Base-by-base conservation (phyloP, 2,329 filamentous ascomycete species). In the Acrocalymma vagum region DNA sequence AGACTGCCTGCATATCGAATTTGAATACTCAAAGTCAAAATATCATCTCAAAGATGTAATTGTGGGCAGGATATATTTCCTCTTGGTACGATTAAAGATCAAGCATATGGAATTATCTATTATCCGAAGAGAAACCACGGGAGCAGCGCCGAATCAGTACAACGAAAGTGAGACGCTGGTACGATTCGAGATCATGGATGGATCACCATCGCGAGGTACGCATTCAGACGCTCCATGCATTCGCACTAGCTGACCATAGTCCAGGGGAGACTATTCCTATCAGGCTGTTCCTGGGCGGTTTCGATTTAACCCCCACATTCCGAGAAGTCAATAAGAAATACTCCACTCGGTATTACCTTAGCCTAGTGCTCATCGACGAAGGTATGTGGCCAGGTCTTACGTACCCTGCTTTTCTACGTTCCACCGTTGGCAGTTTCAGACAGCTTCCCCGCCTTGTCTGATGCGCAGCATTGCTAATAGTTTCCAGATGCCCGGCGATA, bases 241-340 rank as follows among this genome's bases (percentile, higher is more conserved):
- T 5, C 15, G 14, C 9, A 14, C 14, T 11, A 20, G 27, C 63
- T 71, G 28, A 70, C 53, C 25, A 10, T 6, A 6, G 31, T 30
- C 39, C 52, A 85, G 84, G 86, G 63, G 86, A 90, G 72, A 97
- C 94, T 2, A 99, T 99, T 48, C 94, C 94, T 15, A 99, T 99
- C 65, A 83, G 94, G 59, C 80, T 99, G 39, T 99, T 99, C 83
- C 83, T 99, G 8, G 94, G 94, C 47, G 94, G 94, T 36, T 99
- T 99, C 69, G 95, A 99, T 72, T 75, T 99, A 50, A 99, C 94
- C 4, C 94, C 94, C 11, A 99, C 94, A 9, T 99, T 99, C 82
- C 88, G 94, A 49, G 94, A 99, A 70, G 95, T 99, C 58, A 99
- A 99, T 82, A 99, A 99, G 81, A 99, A 99, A 76, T 99, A 96